A percentile compares a stretch with the other conserved stretches of the same genome.
Evolutionary conservation across 345 rosid genomes (phyloP).

Genomic region (Gossypium turneri): DNA sequence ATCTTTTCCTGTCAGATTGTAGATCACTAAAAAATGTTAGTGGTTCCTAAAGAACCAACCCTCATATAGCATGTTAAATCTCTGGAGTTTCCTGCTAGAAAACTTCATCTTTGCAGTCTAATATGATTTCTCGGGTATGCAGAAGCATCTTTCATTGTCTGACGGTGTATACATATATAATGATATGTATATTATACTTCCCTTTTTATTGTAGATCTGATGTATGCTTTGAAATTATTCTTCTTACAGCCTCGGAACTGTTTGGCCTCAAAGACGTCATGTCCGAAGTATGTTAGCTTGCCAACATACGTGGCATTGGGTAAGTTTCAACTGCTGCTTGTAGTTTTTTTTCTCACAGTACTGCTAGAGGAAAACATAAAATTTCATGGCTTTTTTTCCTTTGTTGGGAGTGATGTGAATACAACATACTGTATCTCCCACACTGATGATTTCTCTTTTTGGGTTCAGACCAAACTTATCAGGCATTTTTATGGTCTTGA

Average conservation of each 20-base stretch:
- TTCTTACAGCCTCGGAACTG: conserved; percentile 72
- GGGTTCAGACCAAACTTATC: background rate
- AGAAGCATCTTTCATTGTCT: background rate
- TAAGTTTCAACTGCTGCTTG: conserved; percentile 28
- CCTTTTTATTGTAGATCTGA: background rate
- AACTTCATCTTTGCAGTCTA: background rate
- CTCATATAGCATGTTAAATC: background rate
- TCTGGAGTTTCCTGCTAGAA: conserved; percentile 1
- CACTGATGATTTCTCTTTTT: background rate
- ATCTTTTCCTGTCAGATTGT: background rate
- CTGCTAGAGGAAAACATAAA: background rate
- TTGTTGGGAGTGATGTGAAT: background rate
- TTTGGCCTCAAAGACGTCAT: conserved; percentile 42
- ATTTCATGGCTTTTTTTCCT: background rate
- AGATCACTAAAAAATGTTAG: background rate
- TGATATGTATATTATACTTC: background rate
- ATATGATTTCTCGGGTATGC: background rate
- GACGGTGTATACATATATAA: background rate
- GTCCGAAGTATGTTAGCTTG: conserved; percentile 79
- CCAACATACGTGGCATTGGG: conserved; percentile 55
- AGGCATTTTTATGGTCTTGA: background rate
- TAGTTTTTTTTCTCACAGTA: background rate
- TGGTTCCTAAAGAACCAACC: background rate
- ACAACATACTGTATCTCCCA: background rate
- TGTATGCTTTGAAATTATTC: conserved; percentile 11